Percentiles rank a stretch among this genome's conserved stretches.
phyloP scores from a whole-genome alignment of 306 rosid genomes.

The Dryas octopetala region DNA sequence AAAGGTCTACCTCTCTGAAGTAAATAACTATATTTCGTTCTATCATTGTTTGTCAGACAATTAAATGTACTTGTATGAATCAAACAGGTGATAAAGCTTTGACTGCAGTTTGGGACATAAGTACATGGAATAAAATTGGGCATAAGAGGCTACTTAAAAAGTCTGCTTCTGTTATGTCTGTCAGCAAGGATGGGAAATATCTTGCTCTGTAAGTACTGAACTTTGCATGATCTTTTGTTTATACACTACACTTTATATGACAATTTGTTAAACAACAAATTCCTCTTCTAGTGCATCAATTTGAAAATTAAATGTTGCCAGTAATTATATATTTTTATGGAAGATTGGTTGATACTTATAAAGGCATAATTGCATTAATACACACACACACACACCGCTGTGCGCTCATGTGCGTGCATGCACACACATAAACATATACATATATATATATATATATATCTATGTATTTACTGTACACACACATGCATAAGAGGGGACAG shows the following conservation, averaged over 20 bases:
- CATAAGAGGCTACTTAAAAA: slow-evolving; percentile 79
- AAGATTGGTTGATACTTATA: neutral
- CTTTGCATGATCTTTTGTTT: slow-evolving; percentile 19
- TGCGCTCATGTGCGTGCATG: too few relatives aligned
- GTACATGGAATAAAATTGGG: slow-evolving; percentile 91
- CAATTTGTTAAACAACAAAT: neutral
- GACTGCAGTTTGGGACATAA: slow-evolving; percentile 81
- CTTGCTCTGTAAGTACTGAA: slow-evolving; percentile 80
- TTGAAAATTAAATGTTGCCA: neutral
- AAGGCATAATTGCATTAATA: neutral
- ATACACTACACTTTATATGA: slow-evolving; percentile 6
- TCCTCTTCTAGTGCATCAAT: neutral
- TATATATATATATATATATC: too few relatives aligned
- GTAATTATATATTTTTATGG: neutral
- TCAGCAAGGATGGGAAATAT: slow-evolving; percentile 95
- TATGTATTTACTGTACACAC: neutral
- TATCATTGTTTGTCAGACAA: slow-evolving; percentile 24
- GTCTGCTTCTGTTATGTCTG: slow-evolving; percentile 78
- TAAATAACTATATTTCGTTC: neutral
- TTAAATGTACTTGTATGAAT: neutral
- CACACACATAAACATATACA: too few relatives aligned
- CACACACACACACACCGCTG: too few relatives aligned
- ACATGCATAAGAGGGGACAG: neutral
- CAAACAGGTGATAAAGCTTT: slow-evolving; percentile 62
- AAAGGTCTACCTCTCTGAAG: slow-evolving; percentile 50